Percentiles rank a stretch among this genome's conserved stretches.
These are phyloP conservation scores for Yamadazyma triangularis DNA, from an alignment of 1,139 yeast genomes.

Conservation along the genomic window DNA sequence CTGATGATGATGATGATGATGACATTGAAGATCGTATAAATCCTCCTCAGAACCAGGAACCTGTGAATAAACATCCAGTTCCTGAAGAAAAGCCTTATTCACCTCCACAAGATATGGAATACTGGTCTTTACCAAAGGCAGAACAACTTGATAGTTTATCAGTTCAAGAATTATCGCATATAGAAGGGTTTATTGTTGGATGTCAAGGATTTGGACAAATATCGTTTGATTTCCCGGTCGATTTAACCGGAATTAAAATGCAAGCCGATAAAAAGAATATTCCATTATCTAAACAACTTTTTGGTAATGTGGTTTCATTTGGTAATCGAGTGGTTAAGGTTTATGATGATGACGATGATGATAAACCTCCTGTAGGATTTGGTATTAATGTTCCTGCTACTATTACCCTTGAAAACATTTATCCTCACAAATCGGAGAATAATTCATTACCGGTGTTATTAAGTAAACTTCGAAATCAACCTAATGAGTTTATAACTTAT, in stretches of 20 bases:
- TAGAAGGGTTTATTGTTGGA: constrained; percentile 72
- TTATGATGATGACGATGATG: constrained; percentile 51
- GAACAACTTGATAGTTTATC: constrained; percentile 47
- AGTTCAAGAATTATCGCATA: constrained; percentile 47
- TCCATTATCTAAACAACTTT: constrained; percentile 30
- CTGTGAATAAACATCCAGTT: too few species aligned
- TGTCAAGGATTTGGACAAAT: constrained; percentile 74
- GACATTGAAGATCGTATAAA: constrained; percentile 1
- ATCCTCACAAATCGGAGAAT: constrained; percentile 35
- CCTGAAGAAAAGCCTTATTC: constrained; percentile 3
- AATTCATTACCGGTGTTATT: constrained; percentile 30
- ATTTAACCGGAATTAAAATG: constrained; percentile 43
- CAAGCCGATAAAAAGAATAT: constrained; percentile 27
- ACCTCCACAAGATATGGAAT: constrained; percentile 29
- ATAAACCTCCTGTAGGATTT: constrained; percentile 62
- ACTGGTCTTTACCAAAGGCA: constrained; percentile 79
- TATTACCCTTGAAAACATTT: constrained; percentile 65
- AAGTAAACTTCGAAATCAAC: neutral
- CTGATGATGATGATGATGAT: constrained; percentile 12
- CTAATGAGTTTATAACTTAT: constrained; percentile 61
- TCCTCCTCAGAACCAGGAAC: neutral
- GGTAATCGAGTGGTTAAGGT: constrained; percentile 59
- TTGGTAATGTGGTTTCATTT: constrained; percentile 58
- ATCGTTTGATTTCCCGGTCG: constrained; percentile 69
- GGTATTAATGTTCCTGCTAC: constrained; percentile 86